A percentile compares a stretch with the other conserved stretches of the same genome.
phyloP scores from a whole-genome alignment of 2,329 filamentous ascomycete genomes.

The Rhynchosporium secalis region DNA sequence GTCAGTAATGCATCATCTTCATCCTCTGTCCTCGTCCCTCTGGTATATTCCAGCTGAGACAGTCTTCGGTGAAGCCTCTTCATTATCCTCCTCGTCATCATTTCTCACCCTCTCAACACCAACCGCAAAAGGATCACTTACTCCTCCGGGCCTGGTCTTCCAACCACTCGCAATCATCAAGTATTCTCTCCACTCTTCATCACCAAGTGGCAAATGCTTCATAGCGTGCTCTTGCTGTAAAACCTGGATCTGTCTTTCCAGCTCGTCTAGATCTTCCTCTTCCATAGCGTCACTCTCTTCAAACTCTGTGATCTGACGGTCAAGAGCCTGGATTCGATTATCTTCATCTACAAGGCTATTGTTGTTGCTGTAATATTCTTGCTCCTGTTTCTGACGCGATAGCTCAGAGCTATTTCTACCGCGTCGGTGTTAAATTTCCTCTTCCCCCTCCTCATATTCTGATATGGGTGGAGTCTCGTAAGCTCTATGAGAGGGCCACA shows the following conservation, averaged over 20 bases:
- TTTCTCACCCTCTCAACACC: too few relatives aligned
- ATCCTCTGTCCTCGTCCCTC: not conserved
- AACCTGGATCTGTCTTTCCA: not conserved
- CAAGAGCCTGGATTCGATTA: not conserved
- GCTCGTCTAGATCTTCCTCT: not conserved
- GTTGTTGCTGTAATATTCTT: not conserved
- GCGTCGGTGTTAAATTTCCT: not conserved
- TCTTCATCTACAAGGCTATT: not conserved
- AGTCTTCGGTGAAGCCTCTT: not conserved
- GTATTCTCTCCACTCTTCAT: not conserved
- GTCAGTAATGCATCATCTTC: not conserved
- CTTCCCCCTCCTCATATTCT: too few relatives aligned
- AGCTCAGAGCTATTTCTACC: not conserved
- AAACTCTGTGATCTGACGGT: not conserved
- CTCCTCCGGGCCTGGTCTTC: not conserved
- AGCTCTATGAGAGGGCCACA: not conserved
- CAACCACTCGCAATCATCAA: not conserved
- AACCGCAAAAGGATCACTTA: not conserved
- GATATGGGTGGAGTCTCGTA: not conserved
- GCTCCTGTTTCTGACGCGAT: constrained; percentile 7
- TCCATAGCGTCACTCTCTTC: not conserved
- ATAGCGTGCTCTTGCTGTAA: not conserved
- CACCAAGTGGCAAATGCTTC: not conserved
- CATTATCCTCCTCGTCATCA: not conserved
- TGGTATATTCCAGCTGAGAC: not conserved